Conservation (phyloP, 805 yeast species). For the Kluyveromyces nonfermentans region DNA sequence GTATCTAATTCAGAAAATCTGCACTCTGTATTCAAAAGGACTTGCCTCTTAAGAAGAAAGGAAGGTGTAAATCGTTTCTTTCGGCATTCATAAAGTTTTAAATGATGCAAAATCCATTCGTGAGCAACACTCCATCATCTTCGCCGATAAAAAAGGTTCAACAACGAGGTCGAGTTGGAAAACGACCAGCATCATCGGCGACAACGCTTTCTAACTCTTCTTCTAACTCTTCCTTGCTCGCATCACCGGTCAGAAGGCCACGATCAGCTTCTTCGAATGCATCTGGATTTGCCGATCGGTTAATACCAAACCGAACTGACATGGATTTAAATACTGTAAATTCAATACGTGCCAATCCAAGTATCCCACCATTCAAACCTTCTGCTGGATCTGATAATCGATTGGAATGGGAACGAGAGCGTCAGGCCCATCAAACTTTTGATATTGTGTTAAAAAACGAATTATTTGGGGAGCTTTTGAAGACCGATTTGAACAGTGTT, state of each 20-base stretch:
- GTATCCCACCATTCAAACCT: constrained; percentile 18
- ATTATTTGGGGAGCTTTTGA: constrained; percentile 80
- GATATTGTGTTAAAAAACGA: constrained; percentile 81
- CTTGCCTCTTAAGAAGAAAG: background rate
- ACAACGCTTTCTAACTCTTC: constrained; percentile 6
- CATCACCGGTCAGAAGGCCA: constrained; percentile 26
- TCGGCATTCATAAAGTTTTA: background rate
- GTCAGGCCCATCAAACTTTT: constrained; percentile 81
- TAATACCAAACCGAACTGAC: constrained; percentile 80
- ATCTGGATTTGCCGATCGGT: constrained; percentile 64
- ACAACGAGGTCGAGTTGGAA: constrained; percentile 10
- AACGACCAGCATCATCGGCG: constrained; percentile 13
- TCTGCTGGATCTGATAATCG: constrained; percentile 39
- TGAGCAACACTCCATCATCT: constrained; percentile 27
- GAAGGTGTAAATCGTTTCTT: background rate
- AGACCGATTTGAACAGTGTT: constrained; percentile 31
- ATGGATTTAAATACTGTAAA: constrained; percentile 83
- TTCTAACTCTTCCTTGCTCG: constrained; percentile 17
- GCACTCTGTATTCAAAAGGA: background rate
- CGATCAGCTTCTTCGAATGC: constrained; percentile 22
- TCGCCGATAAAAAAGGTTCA: constrained; percentile 21
- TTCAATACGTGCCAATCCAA: constrained; percentile 25
- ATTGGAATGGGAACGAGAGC: constrained; percentile 56
- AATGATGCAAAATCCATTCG: constrained; percentile 21
- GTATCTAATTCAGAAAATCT: background rate